Percentiles rank a stretch among this genome's conserved stretches.
phyloP scores from a whole-genome alignment of 1,139 yeast genomes.

The Geotrichum restrictum region DNA sequence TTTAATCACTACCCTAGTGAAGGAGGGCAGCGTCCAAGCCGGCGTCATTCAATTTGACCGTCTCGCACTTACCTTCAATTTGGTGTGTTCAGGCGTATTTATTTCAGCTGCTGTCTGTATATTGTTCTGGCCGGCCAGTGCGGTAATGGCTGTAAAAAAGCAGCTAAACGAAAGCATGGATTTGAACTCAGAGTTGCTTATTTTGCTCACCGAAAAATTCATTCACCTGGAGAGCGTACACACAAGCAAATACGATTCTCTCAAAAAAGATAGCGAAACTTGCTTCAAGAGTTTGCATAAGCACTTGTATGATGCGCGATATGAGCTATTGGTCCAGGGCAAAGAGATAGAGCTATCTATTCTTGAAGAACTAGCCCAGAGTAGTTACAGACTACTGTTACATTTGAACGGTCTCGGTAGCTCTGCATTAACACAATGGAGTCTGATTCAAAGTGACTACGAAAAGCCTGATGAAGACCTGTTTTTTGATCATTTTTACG shows the following conservation, averaged over 20 bases:
- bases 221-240: constrained; percentile 50
- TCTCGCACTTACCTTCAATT: constrained; percentile 52
- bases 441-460: constrained; percentile 32
- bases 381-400: constrained; percentile 52
- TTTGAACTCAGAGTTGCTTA: constrained; percentile 51
- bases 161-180: constrained; percentile 53
- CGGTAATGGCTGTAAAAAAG: constrained; percentile 46
- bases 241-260: constrained; percentile 41
- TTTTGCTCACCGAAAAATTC: constrained; percentile 52
- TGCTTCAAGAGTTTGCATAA: constrained; percentile 44
- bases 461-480: neutral
- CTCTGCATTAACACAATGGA: constrained; percentile 65
- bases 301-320: constrained; percentile 58
- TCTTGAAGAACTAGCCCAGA: constrained; percentile 47
- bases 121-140: constrained; percentile 60
- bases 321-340: constrained; percentile 56
- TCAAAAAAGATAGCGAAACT: constrained; percentile 43
- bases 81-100: constrained; percentile 60
- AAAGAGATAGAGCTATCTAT: constrained; percentile 51
- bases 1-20: constrained; percentile 66
- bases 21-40: constrained; percentile 67
- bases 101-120: constrained; percentile 60
- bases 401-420: constrained; percentile 65
- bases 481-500: neutral
- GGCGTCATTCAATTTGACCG: constrained; percentile 57